Conservation (phyloP, 2,329 filamentous ascomycete species). For the Mariannaea sp. region DNA sequence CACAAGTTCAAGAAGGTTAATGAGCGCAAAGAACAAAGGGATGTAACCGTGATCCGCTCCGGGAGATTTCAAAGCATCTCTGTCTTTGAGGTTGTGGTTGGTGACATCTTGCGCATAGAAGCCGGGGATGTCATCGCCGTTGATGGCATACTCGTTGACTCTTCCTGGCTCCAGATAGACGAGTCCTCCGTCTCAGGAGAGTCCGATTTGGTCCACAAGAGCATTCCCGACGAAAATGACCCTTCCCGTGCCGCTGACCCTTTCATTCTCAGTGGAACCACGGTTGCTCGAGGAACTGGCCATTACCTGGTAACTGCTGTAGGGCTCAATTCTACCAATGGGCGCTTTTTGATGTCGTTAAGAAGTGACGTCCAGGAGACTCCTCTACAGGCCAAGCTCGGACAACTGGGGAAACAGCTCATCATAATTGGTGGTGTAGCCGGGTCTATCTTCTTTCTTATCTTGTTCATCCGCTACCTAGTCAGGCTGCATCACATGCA, state of each 20-base stretch:
- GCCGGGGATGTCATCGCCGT: constrained; percentile 74
- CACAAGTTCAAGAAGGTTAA: constrained; percentile 80
- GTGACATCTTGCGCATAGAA: constrained; percentile 74
- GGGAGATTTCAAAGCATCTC: constrained; percentile 72
- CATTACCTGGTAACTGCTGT: constrained; percentile 76
- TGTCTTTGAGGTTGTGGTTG: constrained; percentile 72
- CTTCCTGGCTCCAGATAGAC: constrained; percentile 62
- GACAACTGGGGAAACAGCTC: constrained; percentile 78
- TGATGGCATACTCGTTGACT: constrained; percentile 69
- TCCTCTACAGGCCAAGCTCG: constrained; percentile 77
- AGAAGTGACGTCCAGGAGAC: constrained; percentile 78
- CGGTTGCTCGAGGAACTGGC: constrained; percentile 76
- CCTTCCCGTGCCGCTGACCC: constrained; percentile 69
- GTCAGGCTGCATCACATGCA: constrained; percentile 35
- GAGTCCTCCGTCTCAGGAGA: constrained; percentile 80
- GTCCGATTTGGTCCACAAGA: constrained; percentile 73
- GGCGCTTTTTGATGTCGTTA: constrained; percentile 78
- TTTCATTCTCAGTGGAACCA: constrained; percentile 80
- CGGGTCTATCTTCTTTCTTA: constrained; percentile 49
- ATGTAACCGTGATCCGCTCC: constrained; percentile 77
- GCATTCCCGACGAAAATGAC: constrained; percentile 60
- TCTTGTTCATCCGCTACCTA: constrained; percentile 49
- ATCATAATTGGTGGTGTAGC: constrained; percentile 48
- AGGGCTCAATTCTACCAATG: constrained; percentile 74
- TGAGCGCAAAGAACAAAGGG: constrained; percentile 76